A percentile compares a stretch with the other conserved stretches of the same genome.
phyloP scores from a whole-genome alignment of 2,329 filamentous ascomycete species.

The Fusarium incarnatum region DNA sequence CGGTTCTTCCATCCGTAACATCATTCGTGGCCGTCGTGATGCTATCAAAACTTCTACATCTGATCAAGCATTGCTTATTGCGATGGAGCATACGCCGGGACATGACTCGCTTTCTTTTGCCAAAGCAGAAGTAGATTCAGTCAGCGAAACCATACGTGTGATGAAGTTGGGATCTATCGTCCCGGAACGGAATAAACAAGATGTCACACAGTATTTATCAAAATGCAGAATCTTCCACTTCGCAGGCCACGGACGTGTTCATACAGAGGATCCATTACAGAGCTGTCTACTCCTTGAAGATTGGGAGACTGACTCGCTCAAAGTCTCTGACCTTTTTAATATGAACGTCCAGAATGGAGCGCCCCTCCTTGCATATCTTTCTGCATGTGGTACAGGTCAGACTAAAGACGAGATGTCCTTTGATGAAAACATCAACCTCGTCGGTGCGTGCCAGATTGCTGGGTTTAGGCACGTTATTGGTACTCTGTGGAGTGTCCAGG shows the following conservation, averaged over 20 bases:
- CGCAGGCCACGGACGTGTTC: neutral
- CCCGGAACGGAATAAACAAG: neutral
- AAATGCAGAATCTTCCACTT: constrained; percentile 10
- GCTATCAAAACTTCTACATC: fast-evolving
- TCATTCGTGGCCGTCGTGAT: neutral
- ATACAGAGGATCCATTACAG: neutral
- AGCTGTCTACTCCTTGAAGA: neutral
- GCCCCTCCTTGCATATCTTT: constrained; percentile 9
- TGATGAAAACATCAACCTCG: constrained; percentile 1
- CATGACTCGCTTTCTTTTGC: neutral
- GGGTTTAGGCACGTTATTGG: constrained; percentile 1
- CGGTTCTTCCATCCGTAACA: neutral
- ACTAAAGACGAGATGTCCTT: neutral
- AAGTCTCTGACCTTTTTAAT: neutral
- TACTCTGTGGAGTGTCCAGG: neutral
- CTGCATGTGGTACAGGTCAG: neutral
- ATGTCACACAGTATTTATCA: neutral
- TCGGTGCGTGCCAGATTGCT: neutral
- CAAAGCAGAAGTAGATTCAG: neutral
- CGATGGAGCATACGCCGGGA: neutral
- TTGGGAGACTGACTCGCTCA: neutral
- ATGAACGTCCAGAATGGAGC: neutral
- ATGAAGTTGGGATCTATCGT: neutral
- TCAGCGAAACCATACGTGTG: fast-evolving
- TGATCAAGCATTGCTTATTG: neutral